These are phyloP conservation scores for Cystoisospora suis DNA, from an alignment of 169 alveolate genomes.

Conservation along the genomic window DNA sequence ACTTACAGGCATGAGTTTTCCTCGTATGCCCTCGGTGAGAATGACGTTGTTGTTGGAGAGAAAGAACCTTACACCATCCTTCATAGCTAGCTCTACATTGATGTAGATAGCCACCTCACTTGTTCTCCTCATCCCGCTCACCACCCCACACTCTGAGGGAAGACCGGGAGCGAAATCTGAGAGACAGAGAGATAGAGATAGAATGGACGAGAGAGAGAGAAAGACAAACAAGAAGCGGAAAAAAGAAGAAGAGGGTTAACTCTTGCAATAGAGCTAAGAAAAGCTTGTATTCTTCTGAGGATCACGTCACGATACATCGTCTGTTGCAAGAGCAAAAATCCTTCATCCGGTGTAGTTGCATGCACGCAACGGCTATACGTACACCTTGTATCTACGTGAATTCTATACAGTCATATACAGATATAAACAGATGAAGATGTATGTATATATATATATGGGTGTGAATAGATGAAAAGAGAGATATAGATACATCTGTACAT, in stretches of 20 bases:
- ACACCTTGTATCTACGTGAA: not conserved
- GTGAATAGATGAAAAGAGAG: too few relatives aligned
- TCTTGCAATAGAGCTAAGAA: too few relatives aligned
- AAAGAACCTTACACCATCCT: constrained; percentile 2
- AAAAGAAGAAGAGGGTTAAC: not conserved
- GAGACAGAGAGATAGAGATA: not conserved
- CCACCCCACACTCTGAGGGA: constrained; percentile 47
- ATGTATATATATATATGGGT: too few relatives aligned
- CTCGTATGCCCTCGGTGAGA: constrained; percentile 51
- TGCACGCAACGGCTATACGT: too few relatives aligned
- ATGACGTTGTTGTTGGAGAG: constrained; percentile 46
- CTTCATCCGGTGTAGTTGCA: too few relatives aligned
- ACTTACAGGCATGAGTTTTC: constrained; percentile 46
- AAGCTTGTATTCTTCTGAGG: too few relatives aligned
- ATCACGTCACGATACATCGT: too few relatives aligned
- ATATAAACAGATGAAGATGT: too few relatives aligned
- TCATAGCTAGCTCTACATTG: constrained; percentile 47
- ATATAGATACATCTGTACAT: not conserved
- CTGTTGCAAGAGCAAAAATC: too few relatives aligned
- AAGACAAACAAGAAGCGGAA: not conserved
- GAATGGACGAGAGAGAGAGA: not conserved
- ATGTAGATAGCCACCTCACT: constrained; percentile 46
- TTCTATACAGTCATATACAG: not conserved
- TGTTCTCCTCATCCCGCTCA: constrained; percentile 54
- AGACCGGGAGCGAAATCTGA: constrained; percentile 58